Percentiles rank a stretch among this genome's conserved stretches.
Conservation (phyloP, 441 rosid species). For the California macrophylla region DNA sequence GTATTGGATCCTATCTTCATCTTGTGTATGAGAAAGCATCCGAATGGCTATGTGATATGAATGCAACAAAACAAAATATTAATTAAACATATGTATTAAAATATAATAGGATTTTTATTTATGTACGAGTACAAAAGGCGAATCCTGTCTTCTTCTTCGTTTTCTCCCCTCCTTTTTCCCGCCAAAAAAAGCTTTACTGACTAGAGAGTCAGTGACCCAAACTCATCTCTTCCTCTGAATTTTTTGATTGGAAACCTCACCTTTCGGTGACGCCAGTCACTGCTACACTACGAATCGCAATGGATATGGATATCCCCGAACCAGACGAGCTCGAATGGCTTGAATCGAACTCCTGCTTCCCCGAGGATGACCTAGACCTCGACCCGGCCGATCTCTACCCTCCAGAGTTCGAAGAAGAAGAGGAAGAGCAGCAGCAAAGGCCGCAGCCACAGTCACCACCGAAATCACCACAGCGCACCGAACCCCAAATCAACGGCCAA, state of each 20-base stretch:
- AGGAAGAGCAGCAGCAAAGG: background rate
- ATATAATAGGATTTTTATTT: too few relatives aligned
- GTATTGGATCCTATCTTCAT: too few relatives aligned
- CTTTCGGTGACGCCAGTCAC: background rate
- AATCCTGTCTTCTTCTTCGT: background rate
- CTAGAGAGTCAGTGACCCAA: background rate
- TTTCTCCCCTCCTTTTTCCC: constrained; percentile 17
- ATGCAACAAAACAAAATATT: too few relatives aligned
- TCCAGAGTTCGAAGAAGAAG: constrained; percentile 15
- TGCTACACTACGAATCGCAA: background rate
- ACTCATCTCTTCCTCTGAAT: background rate
- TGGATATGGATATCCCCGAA: constrained; percentile 54
- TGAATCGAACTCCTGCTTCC: constrained; percentile 48
- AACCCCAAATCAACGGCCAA: constrained; percentile 20
- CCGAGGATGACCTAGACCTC: constrained; percentile 37
- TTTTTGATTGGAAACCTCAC: background rate
- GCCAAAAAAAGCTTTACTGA: constrained; percentile 25
- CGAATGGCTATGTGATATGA: too few relatives aligned
- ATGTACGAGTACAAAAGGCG: too few relatives aligned
- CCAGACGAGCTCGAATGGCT: constrained; percentile 91
- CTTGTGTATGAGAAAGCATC: too few relatives aligned
- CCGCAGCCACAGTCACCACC: constrained; percentile 15
- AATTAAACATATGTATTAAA: too few relatives aligned
- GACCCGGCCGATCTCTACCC: constrained; percentile 25
- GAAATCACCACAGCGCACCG: constrained; percentile 18